Base-by-base conservation (phyloP, 2,329 filamentous ascomycete species). In the Hypoxylon sp. region DNA sequence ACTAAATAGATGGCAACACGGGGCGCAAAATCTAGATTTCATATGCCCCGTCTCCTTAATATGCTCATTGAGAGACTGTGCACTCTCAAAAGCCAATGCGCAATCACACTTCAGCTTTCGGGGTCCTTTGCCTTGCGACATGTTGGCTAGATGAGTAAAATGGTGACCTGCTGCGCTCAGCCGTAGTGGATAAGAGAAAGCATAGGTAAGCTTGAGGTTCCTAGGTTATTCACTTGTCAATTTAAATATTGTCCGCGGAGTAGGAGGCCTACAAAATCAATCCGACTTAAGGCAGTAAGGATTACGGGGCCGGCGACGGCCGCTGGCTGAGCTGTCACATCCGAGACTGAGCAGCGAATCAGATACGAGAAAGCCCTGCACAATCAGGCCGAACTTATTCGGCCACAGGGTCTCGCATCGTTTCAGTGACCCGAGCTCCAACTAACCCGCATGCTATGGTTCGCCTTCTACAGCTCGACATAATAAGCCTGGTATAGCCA, bases 31-130 rank as follows among this genome's bases (percentile, higher is more conserved):
- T 53, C 30, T 64, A 4, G 14, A 16, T 18, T 53, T 60, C 59
- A 70, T 59, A 48, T 70, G 68, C 1, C 65, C 65, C 1, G 68
- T 66, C n/a, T 64, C 16, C 9, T 45, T 40, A 18, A 67, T 38
- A 55, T 70, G 68, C 16, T 48, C n/a, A 1, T 24, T 16, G 1
- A 68, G 20, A 4, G 55, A 45, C 32, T 26, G 28, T 3, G 12
- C 14, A 22, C 55, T 46, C 3, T 62, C 26, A 9, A 70, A 68
- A 11, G 7, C 14, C 5, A 30, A 42, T 3, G 52, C 53, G 38
- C 68, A 70, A 20, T 66, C 65, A 54, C 68, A 70, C n/a, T 22
- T 48, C 28, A 22, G 32, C 16, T 18, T 46, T 28, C 20, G 50
- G 5, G 53, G 26, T 20, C 30, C 38, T 6, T 54, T 30, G n/a